Evolutionary conservation across 129 eudicot species (phyloP), one percentile per base, ranked within the genome.

Genomic region (Rutidosis leptorrhynchoides): DNA sequence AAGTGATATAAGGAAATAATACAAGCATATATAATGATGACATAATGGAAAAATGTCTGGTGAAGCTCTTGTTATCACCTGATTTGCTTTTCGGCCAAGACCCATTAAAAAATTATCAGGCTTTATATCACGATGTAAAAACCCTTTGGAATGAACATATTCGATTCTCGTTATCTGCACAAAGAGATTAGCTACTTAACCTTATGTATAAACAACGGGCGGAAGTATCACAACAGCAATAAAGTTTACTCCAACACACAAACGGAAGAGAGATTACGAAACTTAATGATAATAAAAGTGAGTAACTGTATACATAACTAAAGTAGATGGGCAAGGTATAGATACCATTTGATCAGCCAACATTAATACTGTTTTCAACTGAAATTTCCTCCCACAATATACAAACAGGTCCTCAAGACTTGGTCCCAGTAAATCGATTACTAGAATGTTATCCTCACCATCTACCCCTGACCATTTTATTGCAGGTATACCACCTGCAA

Each of bases 101-200:
- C 99, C 99, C 99, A 93, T 93, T 58, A 93, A 87, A 81, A 89
- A 93, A 85, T 93, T 93, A 83, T 93, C 96, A 49, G 99, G 99
- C 77, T 89, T 93, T 52, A 93, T 89, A 82, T 93, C 99, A 15
- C 99, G 87, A 73, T 93, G 99, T 65, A 93, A 68, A 77, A 88
- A 86, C 54, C 99, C 99, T 72, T 93, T 93, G 33, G 95, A 89
- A 81, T 93, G 99, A 22, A 89, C 91, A 75, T 82, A 93, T 65
- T 93, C 99, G 56, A 89, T 93, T 77, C 99, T 89, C n/a, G 99
- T 85, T 21, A 93, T 74, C 99, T 93, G 71, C 22, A 70, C 2
- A 43, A 12, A 53, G 16, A 58, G 15, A 56, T 29, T 25, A 70
- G 64, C 69, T 66, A 33, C 62, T 64, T 33, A 69, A 70, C 57